Base-by-base conservation (phyloP, 495 filamentous ascomycete species). In the Xylaria scruposa region DNA sequence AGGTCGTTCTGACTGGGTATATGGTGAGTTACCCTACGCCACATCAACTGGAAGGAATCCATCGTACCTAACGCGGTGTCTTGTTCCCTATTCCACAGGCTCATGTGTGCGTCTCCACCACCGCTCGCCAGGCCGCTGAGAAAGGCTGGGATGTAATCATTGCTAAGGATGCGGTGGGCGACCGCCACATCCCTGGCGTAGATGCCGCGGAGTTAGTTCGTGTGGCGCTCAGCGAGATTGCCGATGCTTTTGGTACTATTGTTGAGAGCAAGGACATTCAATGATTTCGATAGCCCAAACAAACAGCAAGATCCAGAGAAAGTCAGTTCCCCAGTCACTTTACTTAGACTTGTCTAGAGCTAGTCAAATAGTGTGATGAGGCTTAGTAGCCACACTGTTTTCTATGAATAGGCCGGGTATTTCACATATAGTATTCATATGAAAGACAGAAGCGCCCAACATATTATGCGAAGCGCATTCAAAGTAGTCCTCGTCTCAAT, bases 81-180 rank as follows among this genome's bases (percentile, higher is more conserved):
- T 49, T 62, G 33, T 40, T 72, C 53, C 59, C 15, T 53, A 49
- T 74, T 71, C n/a, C 76, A 77, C 31, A 79, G 81, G 89, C 89
- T 10, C 89, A 91, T 80, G 87, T 90, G 4, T 91, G 89, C 78
- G 83, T 91, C 13, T 88, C 84, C 0, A 87, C 87, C 1, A 91
- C 90, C 2, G 84, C 88, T 1, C 75, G 89, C 58, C 84, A 88
- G 42, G 90, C 79, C 3, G 75, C 68, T 40, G 85, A 91, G 74
- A 80, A 81, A 17, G 89, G 89, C 4, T 90, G 89, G 79, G 89
- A 91, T 74, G 84, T 90, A 29, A 47, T 88, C 1, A 73, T 91
- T 66, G 83, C 83, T 3, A 77, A 82, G 70, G 88, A 89, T 79
- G 88, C 82, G 0, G 83, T 91, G 61, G 89, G 89, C 0, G 89